Base-by-base conservation (phyloP, 2,329 filamentous ascomycete genomes). In the Fusarium pseudograminearum region DNA sequence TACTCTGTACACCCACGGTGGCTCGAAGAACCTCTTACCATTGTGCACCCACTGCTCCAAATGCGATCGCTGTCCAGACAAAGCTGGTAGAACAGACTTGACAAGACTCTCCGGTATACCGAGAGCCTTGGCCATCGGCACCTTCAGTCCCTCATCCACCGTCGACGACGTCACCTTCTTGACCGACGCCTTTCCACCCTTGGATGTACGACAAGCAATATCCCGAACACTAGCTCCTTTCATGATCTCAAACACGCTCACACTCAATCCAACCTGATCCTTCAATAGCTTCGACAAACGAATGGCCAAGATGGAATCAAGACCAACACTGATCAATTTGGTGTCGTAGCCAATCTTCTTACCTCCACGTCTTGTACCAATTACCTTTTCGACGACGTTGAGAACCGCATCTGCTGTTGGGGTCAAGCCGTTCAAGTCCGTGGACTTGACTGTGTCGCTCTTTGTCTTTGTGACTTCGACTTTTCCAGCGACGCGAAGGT, bases 251-350 rank as follows among this genome's bases (percentile, higher is more conserved):
- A 67, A 51, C 3, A 67, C 64, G 5, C 48, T 55, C 2, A 52
- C 40, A 10, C 5, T 22, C 2, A 68, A 11, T 3, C 65, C 28
- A 6, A 69, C 11, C 12, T 38, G 26, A 15, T 66, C 50, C 14
- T 28, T 69, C 7, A 69, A 5, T 8, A 69, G 45, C 28, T 65
- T 69, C 7, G 60, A 69, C 7, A 69, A n/a, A 0, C 65, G 60
- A 12, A 69, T 69, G 4, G 65, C 65, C 12, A 53, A 36, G 9
- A 69, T 69, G 0, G 65, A 69, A 26, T 69, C 65, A 5, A 69
- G 46, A 0, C 65, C 65, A 2, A 56, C 16, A 9, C 41, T 69
- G 11, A 69, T 60, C 2, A 69, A 33, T 4, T 16, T 69, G 1
- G 60, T 69, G 14, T 26, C 26, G 10, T 69, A 50, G 1, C 41